Evolutionary conservation across 441 rosid genomes (phyloP).

Genomic region (Geranium incanum): DNA sequence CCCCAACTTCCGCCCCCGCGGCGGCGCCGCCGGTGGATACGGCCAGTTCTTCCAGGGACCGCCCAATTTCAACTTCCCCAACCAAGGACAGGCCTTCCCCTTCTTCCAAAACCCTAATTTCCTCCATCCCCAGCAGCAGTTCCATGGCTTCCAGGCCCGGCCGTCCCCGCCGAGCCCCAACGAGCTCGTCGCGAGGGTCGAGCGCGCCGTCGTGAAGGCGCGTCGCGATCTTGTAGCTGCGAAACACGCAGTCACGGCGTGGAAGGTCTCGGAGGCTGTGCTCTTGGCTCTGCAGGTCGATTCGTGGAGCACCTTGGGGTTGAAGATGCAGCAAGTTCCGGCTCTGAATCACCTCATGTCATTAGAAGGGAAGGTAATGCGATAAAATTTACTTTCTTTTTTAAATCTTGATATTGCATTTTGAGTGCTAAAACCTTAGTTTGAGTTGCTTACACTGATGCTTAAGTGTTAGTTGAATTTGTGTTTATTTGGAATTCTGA

Average conservation of each 20-base stretch:
- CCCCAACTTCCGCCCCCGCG: conserved; percentile 28
- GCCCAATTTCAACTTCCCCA: conserved; percentile 27
- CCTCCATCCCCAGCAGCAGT: conserved; percentile 12
- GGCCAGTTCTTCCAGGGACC: background rate
- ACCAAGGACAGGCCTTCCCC: conserved; percentile 27
- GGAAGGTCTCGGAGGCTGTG: conserved; percentile 52
- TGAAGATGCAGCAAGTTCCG: conserved; percentile 66
- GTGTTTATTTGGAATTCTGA: too few relatives aligned
- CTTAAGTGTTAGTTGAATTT: background rate
- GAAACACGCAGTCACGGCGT: conserved; percentile 53
- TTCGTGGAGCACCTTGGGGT: conserved; percentile 71
- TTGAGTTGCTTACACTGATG: too few relatives aligned
- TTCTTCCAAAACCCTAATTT: conserved; percentile 31
- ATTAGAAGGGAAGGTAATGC: conserved; percentile 64
- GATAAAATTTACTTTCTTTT: background rate
- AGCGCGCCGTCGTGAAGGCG: conserved; percentile 42
- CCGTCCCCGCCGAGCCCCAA: conserved; percentile 16
- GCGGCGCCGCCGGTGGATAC: conserved; percentile 22
- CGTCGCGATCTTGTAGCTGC: conserved; percentile 37
- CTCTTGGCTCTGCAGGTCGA: conserved; percentile 41
- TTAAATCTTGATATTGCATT: too few relatives aligned
- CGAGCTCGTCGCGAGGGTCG: conserved; percentile 33
- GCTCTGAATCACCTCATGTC: conserved; percentile 54
- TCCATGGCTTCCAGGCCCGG: conserved; percentile 2
- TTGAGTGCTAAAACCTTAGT: too few relatives aligned